Evolutionary conservation across 495 filamentous ascomycete species (phyloP), one percentile per base, ranked within the genome.

Genomic region (Aspergillus heteromorphus): DNA sequence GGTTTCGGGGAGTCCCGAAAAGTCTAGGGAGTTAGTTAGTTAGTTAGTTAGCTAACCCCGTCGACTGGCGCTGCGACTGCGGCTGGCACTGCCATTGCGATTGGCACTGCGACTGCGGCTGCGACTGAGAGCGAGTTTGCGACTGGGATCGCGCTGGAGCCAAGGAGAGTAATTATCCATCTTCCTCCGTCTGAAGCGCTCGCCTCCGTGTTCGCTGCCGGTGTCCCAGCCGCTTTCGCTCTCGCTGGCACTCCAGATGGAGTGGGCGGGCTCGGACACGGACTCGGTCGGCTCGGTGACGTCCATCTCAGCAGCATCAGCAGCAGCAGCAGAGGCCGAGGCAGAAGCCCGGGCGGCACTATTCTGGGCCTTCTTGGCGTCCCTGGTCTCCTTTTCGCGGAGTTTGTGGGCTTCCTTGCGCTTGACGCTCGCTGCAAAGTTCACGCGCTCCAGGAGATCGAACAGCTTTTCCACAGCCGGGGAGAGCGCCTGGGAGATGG

Each of bases 381-480:
- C 68, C 41, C 53, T 61, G 7, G 45, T 49, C 34, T 64, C 43
- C 34, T 58, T 19, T n/a, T 27, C 19, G 2, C 13, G 51, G 57
- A n/a, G 20, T 36, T 36, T 27, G 49, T 51, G 48, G 2, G 11
- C 13, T 25, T 53, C 52, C 55, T 71, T 43, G 34, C 54, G 56
- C 18, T 53, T n/a, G n/a, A n/a, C n/a, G n/a, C n/a, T n/a, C n/a
- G n/a, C n/a, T n/a, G n/a, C n/a, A n/a, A n/a, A n/a, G n/a, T n/a
- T 16, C 10, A 67, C 58, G 4, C 63, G 65, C 40, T 77, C 73
- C 30, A 72, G 34, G 40, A 69, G 50, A 4, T 82, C 74, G 54
- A 87, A 82, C 11, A 96, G 71, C 66, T 82, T 82, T 65, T 82
- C 79, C 56, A 96, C 49, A 4, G 88, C 87, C 0, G 87, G 86